Evolutionary conservation across 2,329 filamentous ascomycete species (phyloP).

Genomic region (Aspergillus chevalieri): DNA sequence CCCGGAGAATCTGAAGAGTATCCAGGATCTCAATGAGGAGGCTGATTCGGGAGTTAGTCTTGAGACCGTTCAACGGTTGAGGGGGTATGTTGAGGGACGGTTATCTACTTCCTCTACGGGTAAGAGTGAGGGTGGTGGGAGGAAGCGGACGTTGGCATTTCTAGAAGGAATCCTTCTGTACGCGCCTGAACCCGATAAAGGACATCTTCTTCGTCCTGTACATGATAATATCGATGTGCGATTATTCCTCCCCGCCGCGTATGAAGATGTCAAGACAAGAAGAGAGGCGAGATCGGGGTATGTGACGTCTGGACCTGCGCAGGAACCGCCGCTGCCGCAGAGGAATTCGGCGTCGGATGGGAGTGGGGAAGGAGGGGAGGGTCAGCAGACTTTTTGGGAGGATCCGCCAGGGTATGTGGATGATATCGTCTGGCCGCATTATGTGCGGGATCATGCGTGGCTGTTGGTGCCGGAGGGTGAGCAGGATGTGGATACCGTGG

Average conservation of each 20-base stretch:
- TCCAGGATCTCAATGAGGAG: slow-evolving; percentile 54
- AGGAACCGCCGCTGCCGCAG: slow-evolving; percentile 15
- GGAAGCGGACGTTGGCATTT: slow-evolving; percentile 54
- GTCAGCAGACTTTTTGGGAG: slow-evolving; percentile 76
- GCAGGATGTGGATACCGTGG: slow-evolving; percentile 30
- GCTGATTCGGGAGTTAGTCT: slow-evolving; percentile 37
- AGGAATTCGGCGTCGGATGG: background rate
- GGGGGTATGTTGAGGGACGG: slow-evolving; percentile 15
- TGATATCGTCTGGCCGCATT: slow-evolving; percentile 92
- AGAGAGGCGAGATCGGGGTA: slow-evolving; percentile 41
- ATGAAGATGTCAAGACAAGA: slow-evolving; percentile 40
- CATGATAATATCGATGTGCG: slow-evolving; percentile 58
- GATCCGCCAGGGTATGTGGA: slow-evolving; percentile 95
- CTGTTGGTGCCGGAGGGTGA: slow-evolving; percentile 68
- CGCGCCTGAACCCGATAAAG: slow-evolving; percentile 22
- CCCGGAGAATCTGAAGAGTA: slow-evolving; percentile 47
- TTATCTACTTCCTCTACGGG: slow-evolving; percentile 7
- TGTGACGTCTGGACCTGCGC: slow-evolving; percentile 40
- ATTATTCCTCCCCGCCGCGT: slow-evolving; percentile 69
- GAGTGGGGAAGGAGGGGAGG: slow-evolving; percentile 27
- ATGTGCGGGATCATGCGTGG: slow-evolving; percentile 73
- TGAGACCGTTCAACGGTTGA: slow-evolving; percentile 18
- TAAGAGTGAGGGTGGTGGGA: background rate
- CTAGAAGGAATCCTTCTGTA: slow-evolving; percentile 88
- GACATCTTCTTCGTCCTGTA: slow-evolving; percentile 23